Evolutionary conservation across 768 basidiomycete species (phyloP), one percentile per base, ranked within the genome.

Genomic region (Boletus rufocinnamomeus): DNA sequence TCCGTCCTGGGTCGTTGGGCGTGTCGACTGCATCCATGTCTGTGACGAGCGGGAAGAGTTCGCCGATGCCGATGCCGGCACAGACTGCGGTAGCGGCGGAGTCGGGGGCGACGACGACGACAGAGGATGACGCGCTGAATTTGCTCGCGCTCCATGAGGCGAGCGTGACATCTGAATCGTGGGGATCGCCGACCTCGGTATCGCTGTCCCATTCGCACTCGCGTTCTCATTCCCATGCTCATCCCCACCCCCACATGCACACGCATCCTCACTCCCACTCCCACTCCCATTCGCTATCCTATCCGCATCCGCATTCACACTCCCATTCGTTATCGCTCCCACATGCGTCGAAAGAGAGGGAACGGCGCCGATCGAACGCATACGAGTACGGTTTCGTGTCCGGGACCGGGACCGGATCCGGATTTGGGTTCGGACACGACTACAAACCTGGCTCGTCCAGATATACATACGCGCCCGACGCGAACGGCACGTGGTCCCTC

Each of bases 1-100:
- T 89, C 19, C 79, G 84, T 35, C 86, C 87, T 21, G 85, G 86
- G 30, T 63, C 80, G 11, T 69, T 88, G 27, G 76, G 74, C 23
- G 71, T 81, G 16, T 70, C 72, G 1, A 63, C 62, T 0, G 21
- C 56, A 3, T 23, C 41, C 4, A 27, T 17, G 30, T 13, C 43
- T 5, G 14, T 14, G 32, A 19, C 3, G 14, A 11, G 27, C 9
- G 55, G 16, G 52, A 35, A 1, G 40, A 60, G 46, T 50, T 47
- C 45, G 13, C 57, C 57, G 9, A 32, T 64, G 52, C 28, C 41
- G 6, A 45, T 64, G 27, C 37, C 57, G 14, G 48, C n/a, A 3
- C 56, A 48, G 19, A 40, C 40, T 2, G 40, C 40, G 38, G 37
- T 16, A 37, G 35, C 2, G 30, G 30, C 34, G 32, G 17, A 32